These are phyloP conservation scores for Whalleya microplaca DNA, from an alignment of 2,329 filamentous ascomycete species.

Conservation along the genomic window DNA sequence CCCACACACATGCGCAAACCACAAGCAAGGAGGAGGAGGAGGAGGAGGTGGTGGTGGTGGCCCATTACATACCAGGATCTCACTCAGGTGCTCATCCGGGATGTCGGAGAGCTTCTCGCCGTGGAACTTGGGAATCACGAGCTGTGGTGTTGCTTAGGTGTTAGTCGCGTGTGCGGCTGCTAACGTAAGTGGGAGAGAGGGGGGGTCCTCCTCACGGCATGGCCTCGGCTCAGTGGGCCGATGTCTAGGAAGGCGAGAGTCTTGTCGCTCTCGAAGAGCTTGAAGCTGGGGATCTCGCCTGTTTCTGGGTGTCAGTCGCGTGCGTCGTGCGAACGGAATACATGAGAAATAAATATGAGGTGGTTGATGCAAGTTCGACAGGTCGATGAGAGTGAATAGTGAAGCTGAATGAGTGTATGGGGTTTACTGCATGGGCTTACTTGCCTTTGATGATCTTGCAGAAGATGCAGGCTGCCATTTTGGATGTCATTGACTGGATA, in stretches of 20 bases:
- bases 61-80: slow-evolving; percentile 69
- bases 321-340: neutral
- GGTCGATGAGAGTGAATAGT: neutral
- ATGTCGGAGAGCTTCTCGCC: slow-evolving; percentile 91
- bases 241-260: slow-evolving; percentile 97
- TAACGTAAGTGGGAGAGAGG: too few relatives aligned
- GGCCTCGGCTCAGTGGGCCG: slow-evolving; percentile 82
- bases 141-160: slow-evolving; percentile 52
- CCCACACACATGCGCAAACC: neutral
- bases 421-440: slow-evolving; percentile 5
- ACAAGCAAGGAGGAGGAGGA: neutral
- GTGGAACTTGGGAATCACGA: slow-evolving; percentile 95
- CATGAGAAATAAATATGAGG: neutral
- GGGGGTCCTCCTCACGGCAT: slow-evolving; percentile 71
- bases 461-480: slow-evolving; percentile 82
- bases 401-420: neutral
- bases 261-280: slow-evolving; percentile 93
- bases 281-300: slow-evolving; percentile 97
- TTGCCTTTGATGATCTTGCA: slow-evolving; percentile 96
- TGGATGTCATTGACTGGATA: slow-evolving; percentile 36
- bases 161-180: neutral
- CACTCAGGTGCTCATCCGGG: slow-evolving; percentile 81
- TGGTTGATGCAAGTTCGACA: neutral
- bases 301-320: slow-evolving; percentile 18
- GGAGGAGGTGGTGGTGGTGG: too few relatives aligned